phyloP scores from a whole-genome alignment of 257 asterid species.

The Anisodus tanguticus region DNA sequence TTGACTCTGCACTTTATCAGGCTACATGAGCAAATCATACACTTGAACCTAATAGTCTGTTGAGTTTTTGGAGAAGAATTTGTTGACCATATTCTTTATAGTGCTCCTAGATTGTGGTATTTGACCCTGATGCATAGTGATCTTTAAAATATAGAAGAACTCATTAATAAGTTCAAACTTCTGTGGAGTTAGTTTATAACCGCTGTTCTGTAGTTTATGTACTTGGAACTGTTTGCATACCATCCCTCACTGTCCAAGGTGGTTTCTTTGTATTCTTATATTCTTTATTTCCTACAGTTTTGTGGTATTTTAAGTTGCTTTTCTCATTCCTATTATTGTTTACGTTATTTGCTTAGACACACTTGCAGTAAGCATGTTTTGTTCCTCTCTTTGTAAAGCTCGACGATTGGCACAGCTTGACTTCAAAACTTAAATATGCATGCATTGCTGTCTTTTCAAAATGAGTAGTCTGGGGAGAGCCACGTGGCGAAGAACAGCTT shows the following conservation, averaged over 20 bases:
- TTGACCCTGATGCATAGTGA: background rate
- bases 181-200: slow-evolving; percentile 21
- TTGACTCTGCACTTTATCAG: background rate
- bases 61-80: slow-evolving; percentile 6
- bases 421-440: background rate
- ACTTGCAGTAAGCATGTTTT: background rate
- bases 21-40: slow-evolving; percentile 8
- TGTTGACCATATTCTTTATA: background rate
- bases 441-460: slow-evolving; percentile 15
- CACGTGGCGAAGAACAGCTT: background rate
- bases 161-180: slow-evolving; percentile 14
- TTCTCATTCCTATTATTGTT: background rate
- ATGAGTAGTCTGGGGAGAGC: slow-evolving; percentile 5
- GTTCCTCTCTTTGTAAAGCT: background rate
- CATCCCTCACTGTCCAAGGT: slow-evolving; percentile 3
- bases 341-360: background rate
- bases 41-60: background rate
- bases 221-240: background rate
- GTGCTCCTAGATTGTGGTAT: background rate
- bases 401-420: background rate
- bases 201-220: background rate
- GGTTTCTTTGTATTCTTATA: slow-evolving; percentile 8
- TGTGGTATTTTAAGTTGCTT: background rate
- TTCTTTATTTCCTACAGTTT: background rate
- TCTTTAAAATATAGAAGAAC: background rate